Conservation (phyloP, 805 yeast species). For the Candida loeiensis region DNA sequence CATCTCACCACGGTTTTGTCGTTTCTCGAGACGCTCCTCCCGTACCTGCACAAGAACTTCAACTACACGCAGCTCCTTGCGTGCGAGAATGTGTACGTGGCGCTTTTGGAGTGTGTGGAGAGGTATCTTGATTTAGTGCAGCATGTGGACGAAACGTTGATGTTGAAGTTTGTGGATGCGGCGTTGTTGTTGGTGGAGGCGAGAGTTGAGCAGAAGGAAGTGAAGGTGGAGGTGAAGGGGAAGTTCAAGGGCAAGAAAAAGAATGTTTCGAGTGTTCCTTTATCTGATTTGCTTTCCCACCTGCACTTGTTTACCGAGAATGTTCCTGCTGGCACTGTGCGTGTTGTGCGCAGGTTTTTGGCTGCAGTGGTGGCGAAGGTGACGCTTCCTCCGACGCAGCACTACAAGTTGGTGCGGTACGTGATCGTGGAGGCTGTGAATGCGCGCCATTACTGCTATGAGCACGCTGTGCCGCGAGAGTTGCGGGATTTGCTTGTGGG, state of each 20-base stretch:
- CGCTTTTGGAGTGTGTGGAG: constrained; percentile 26
- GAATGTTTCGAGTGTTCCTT: constrained; percentile 42
- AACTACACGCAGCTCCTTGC: constrained; percentile 28
- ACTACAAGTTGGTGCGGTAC: constrained; percentile 49
- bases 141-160: constrained; percentile 45
- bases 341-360: constrained; percentile 45
- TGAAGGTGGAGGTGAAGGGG: constrained; percentile 5
- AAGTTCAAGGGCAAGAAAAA: constrained; percentile 40
- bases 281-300: constrained; percentile 68
- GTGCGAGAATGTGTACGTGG: constrained; percentile 41
- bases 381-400: constrained; percentile 58
- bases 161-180: constrained; percentile 57
- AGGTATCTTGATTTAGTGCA: constrained; percentile 29
- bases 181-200: constrained; percentile 44
- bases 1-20: constrained; percentile 50
- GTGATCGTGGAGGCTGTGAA: constrained; percentile 34
- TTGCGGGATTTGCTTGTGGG: constrained; percentile 42
- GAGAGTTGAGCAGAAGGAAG: constrained; percentile 14
- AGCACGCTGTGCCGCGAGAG: constrained; percentile 26
- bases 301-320: constrained; percentile 49
- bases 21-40: constrained; percentile 55
- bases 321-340: constrained; percentile 37
- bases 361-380: constrained; percentile 44
- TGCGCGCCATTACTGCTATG: constrained; percentile 21
- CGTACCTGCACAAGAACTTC: constrained; percentile 40